phyloP scores from a whole-genome alignment of 2,329 filamentous ascomycete genomes.

The Aspergillus nomiae region DNA sequence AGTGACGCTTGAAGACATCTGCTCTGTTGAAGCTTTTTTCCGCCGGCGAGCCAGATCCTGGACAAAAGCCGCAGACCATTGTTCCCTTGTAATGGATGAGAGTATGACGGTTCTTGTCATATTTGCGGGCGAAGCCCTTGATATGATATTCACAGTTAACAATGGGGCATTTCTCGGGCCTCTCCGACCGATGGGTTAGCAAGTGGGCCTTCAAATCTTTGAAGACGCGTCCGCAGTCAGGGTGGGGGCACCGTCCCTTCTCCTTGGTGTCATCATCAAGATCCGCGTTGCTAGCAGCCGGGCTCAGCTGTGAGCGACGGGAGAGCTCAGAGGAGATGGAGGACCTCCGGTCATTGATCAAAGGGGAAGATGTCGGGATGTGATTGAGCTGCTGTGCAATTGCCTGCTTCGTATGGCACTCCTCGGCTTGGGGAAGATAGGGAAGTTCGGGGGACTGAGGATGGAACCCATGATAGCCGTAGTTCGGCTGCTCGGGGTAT shows the following conservation, averaged over 20 bases:
- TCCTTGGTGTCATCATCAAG: conserved; percentile 62
- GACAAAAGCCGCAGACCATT: conserved; percentile 95
- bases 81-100: conserved; percentile 96
- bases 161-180: conserved; percentile 93
- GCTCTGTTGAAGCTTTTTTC: conserved; percentile 96
- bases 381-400: conserved; percentile 28
- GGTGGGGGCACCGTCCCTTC: conserved; percentile 74
- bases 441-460: conserved; percentile 41
- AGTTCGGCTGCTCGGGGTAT: conserved; percentile 37
- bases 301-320: conserved; percentile 61
- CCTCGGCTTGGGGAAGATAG: conserved; percentile 32
- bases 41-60: conserved; percentile 80
- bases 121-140: conserved; percentile 92
- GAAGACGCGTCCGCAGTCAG: conserved; percentile 82
- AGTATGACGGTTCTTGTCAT: conserved; percentile 94
- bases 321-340: conserved; percentile 74
- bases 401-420: conserved; percentile 31
- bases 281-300: conserved; percentile 62
- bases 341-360: conserved; percentile 61
- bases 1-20: conserved; percentile 92
- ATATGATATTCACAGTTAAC: conserved; percentile 86
- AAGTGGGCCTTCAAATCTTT: conserved; percentile 93
- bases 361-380: conserved; percentile 57
- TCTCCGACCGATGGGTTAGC: conserved; percentile 87
- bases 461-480: conserved; percentile 30